These are phyloP conservation scores for Penicillium olsonii DNA, from an alignment of 2,329 filamentous ascomycete species.

Conservation along the genomic window DNA sequence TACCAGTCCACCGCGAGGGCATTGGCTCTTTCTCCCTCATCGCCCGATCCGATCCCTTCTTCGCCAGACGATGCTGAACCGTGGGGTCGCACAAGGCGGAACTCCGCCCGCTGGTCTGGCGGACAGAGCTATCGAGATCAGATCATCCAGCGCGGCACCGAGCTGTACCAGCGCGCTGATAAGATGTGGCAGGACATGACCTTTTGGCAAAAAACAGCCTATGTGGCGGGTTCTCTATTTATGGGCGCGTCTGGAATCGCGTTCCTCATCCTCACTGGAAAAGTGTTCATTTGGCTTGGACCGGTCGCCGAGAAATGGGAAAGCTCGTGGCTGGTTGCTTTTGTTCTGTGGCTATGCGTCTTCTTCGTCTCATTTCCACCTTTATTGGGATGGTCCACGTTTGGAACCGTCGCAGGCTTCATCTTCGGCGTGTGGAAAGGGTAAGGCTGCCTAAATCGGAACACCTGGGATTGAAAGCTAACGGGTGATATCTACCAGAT, in stretches of 20 bases:
- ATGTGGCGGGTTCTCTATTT: constrained; percentile 54
- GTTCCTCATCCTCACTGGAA: constrained; percentile 75
- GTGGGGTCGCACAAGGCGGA: constrained; percentile 53
- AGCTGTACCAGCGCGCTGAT: constrained; percentile 33
- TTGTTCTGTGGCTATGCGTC: constrained; percentile 73
- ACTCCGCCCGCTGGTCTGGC: constrained; percentile 39
- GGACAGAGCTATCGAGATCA: constrained; percentile 40
- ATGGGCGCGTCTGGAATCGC: constrained; percentile 62
- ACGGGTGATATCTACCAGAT: constrained; percentile 55
- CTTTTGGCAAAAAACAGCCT: constrained; percentile 62
- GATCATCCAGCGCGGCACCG: constrained; percentile 39
- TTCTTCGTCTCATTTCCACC: constrained; percentile 83
- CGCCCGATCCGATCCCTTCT: constrained; percentile 49
- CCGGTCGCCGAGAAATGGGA: constrained; percentile 78
- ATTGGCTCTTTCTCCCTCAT: constrained; percentile 53
- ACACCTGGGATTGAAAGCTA: not conserved
- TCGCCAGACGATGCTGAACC: constrained; percentile 44
- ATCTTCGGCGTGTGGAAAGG: constrained; percentile 71
- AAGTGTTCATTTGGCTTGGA: constrained; percentile 73
- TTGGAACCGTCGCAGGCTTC: constrained; percentile 69
- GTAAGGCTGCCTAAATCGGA: constrained; percentile 47
- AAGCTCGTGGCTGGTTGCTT: constrained; percentile 67
- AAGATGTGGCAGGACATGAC: constrained; percentile 44
- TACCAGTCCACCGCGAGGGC: constrained; percentile 55
- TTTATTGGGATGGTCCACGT: constrained; percentile 81